Evolutionary conservation across 345 rosid species (phyloP), one percentile per base, ranked within the genome.

Genomic region (Citrus trifoliata): DNA sequence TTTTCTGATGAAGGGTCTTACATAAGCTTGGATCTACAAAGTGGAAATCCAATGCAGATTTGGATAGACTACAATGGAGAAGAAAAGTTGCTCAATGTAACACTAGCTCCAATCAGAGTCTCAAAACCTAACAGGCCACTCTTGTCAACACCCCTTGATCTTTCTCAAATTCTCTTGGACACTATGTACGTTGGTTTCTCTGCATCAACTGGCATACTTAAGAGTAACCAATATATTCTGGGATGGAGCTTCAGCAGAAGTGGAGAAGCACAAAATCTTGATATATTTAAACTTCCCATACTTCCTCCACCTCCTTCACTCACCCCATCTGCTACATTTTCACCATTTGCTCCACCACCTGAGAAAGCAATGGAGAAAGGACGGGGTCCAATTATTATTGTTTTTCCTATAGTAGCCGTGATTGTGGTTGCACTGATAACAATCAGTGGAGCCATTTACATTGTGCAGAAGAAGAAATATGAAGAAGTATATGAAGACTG

Each of bases 161-260:
- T 74, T 40, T 74, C 68, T 24, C 4, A 60, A 2, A 38, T 74
- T 60, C 4, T 74, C 7, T 28, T 79, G 12, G 78, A 87, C 35
- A 46, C 80, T 13, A 79, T 83, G 85, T 82, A 51, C 60, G 81
- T 90, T 0, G 98, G 96, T 27, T 85, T 93, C 87, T 82, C 90
- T 0, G 86, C 90, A 10, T 71, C 92, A 14, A 88, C 88, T 0
- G 88, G 93, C 7, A 73, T 88, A 1, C 64, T 83, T 12, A 9
- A 69, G 28, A 83, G 88, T 38, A 59, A 82, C 27, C 94, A 91
- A 4, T 78, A 85, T 25, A 69, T 91, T 40, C 76, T 86, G 24
- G 93, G 97, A 53, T 93, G 95, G 94, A 93, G 94, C 78, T 93
- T 85, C 78, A 85, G 38, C 63, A 77, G 61, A 42, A 90, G 82